These are phyloP conservation scores for Lenzites betulinus DNA, from an alignment of 768 basidiomycete species.

Conservation along the genomic window DNA sequence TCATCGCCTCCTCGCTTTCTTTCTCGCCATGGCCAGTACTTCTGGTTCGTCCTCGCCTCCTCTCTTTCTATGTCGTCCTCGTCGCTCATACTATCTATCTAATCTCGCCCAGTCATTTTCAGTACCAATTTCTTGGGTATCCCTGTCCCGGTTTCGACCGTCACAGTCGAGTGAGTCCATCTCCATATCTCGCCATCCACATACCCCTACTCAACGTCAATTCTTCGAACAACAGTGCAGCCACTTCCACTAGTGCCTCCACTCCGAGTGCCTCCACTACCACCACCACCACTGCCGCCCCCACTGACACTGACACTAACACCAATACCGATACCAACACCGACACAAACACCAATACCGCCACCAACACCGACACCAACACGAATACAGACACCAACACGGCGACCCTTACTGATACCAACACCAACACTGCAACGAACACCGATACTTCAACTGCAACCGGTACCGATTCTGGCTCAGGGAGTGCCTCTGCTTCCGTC, in stretches of 20 bases:
- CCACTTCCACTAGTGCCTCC: too few species aligned
- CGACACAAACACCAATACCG: too few species aligned
- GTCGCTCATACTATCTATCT: too few species aligned
- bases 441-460: not conserved
- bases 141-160: not conserved
- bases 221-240: not conserved
- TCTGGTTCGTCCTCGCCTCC: constrained; percentile 2
- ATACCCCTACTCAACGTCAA: too few species aligned
- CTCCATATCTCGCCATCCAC: too few species aligned
- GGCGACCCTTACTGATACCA: not conserved
- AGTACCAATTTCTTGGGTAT: not conserved
- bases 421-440: not conserved
- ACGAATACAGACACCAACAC: not conserved
- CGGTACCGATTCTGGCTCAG: not conserved
- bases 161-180: constrained; percentile 1
- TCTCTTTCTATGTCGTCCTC: too few species aligned
- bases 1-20: not conserved
- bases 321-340: too few species aligned
- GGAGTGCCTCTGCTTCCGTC: not conserved
- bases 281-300: not conserved
- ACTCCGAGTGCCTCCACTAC: too few species aligned
- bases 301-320: too few species aligned
- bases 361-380: too few species aligned
- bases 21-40: constrained; percentile 2
- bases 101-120: not conserved